A percentile compares a stretch with the other conserved stretches of the same genome.
These are phyloP conservation scores for Phlyctochytrium arcticum DNA, from an alignment of 192 early-diverging fungal species.

Conservation along the genomic window DNA sequence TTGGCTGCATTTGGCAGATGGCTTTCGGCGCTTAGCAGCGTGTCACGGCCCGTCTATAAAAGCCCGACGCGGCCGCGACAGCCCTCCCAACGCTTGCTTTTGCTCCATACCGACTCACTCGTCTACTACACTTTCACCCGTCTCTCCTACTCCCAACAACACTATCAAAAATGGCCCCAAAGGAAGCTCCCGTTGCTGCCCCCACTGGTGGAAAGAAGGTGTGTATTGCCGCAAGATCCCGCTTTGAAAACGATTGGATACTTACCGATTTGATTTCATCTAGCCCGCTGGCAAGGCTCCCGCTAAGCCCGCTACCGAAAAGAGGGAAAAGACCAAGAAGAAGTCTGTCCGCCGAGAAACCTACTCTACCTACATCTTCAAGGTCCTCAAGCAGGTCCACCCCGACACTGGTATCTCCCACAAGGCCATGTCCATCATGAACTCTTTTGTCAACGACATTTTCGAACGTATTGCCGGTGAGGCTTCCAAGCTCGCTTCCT, in stretches of 20 bases:
- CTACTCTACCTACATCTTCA: conserved; percentile 96
- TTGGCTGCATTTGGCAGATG: too few relatives aligned
- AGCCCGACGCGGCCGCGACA: not conserved
- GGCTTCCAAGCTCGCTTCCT: conserved; percentile 70
- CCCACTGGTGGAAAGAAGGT: conserved; percentile 34
- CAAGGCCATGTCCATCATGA: conserved; percentile 97
- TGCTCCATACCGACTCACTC: not conserved
- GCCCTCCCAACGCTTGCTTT: not conserved
- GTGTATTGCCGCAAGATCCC: not conserved
- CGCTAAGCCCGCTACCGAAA: conserved; percentile 71
- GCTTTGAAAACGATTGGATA: not conserved
- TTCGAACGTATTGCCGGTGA: conserved; percentile 88
- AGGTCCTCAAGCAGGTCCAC: conserved; percentile 96
- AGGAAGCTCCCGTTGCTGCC: conserved; percentile 34
- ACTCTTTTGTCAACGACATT: conserved; percentile 98
- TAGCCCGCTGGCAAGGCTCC: conserved; percentile 60
- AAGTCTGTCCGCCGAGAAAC: conserved; percentile 82
- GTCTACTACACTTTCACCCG: not conserved
- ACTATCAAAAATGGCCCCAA: conserved; percentile 35
- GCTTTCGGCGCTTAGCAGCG: not conserved
- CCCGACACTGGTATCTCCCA: conserved; percentile 97
- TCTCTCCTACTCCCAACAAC: not conserved
- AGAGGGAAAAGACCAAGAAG: conserved; percentile 59
- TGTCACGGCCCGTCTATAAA: not conserved
- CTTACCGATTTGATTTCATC: not conserved